phyloP scores from a whole-genome alignment of 495 filamentous ascomycete genomes.

The Xylaria sp. region DNA sequence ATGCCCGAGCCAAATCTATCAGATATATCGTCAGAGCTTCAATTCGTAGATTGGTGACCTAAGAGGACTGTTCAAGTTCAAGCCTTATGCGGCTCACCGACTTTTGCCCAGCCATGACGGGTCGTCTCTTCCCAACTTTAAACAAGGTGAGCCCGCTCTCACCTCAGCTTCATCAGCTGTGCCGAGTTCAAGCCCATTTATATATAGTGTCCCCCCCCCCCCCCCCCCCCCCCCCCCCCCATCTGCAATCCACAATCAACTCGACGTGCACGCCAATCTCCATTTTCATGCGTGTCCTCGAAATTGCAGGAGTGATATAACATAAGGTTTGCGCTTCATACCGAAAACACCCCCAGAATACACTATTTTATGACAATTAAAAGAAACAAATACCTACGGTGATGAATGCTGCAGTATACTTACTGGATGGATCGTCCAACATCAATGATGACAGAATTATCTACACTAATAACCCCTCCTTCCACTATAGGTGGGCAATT shows the following conservation, averaged over 20 bases:
- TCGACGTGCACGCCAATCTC: neutral
- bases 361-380: no score
- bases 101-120: conserved; percentile 37
- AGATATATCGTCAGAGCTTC: conserved; percentile 11
- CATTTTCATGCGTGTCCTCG: conserved; percentile 12
- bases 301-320: neutral
- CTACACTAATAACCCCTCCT: conserved; percentile 3
- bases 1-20: neutral
- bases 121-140: conserved; percentile 18
- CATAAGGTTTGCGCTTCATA: neutral
- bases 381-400: neutral
- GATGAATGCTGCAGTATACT: neutral
- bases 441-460: neutral
- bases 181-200: neutral
- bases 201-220: neutral
- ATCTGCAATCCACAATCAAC: neutral
- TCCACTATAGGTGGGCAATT: neutral
- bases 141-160: conserved; percentile 35
- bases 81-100: conserved; percentile 42
- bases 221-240: no score
- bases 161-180: conserved; percentile 21
- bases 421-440: neutral
- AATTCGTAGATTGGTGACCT: neutral
- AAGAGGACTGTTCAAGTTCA: conserved; percentile 25
- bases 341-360: neutral